Evolutionary conservation across 129 eudicot genomes (phyloP).

Genomic region (Ambrosia trifida): DNA sequence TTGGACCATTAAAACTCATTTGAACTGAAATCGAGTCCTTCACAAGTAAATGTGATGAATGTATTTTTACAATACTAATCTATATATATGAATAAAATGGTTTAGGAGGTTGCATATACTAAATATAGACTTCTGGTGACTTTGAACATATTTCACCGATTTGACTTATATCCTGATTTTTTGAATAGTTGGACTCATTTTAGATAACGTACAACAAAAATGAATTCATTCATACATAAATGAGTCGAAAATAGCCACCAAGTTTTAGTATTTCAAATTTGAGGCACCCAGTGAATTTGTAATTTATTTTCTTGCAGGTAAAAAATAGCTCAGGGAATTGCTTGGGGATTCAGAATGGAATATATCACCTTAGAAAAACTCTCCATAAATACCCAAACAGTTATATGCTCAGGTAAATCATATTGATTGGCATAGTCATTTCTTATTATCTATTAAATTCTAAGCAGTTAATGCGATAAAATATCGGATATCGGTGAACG

Average conservation of each 20-base stretch:
- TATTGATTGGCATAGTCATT: conserved; percentile 1
- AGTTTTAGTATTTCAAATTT: conserved; percentile 21
- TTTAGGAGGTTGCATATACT: neutral
- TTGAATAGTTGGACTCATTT: neutral
- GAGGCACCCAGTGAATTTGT: conserved; percentile 2
- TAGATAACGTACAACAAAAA: conserved; percentile 1
- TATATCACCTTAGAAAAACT: conserved; percentile 63
- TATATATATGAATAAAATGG: neutral
- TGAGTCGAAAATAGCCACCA: neutral
- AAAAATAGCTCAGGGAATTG: conserved; percentile 46
- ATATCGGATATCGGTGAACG: no score
- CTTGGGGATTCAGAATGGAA: conserved; percentile 72
- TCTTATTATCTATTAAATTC: no score
- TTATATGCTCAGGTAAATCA: conserved; percentile 61
- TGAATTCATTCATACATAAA: neutral
- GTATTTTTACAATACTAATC: neutral
- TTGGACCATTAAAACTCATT: conserved; percentile 1
- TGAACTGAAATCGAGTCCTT: neutral
- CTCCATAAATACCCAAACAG: conserved; percentile 80
- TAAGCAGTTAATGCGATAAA: no score
- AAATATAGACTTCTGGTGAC: neutral
- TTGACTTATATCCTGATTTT: neutral
- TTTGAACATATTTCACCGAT: neutral
- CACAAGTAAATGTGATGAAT: no score
- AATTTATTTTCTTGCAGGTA: conserved; percentile 47